Conservation (phyloP, 129 eudicot species). For the Heracleum sosnowskyi region DNA sequence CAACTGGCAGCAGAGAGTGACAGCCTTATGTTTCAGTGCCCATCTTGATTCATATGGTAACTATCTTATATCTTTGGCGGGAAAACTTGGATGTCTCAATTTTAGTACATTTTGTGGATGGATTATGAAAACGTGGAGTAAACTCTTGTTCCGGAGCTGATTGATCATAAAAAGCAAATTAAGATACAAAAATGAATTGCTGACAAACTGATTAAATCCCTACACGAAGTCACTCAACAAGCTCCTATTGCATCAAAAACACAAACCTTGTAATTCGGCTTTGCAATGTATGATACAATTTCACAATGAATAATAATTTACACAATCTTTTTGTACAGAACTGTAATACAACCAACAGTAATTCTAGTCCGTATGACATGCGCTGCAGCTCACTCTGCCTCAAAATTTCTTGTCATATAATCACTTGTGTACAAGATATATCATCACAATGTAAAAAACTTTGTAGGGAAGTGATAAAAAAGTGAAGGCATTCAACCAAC, state of each 20-base stretch:
- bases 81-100: background rate
- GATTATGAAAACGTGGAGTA: background rate
- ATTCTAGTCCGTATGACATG: background rate
- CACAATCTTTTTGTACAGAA: background rate
- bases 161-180: background rate
- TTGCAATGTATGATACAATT: background rate
- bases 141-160: background rate
- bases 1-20: background rate
- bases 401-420: conserved; percentile 20
- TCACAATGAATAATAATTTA: background rate
- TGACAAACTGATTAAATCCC: background rate
- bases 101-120: background rate
- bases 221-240: background rate
- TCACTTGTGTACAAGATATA: conserved; percentile 20
- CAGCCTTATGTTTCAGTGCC: background rate
- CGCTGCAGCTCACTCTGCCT: conserved; percentile 20
- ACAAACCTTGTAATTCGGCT: background rate
- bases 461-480: background rate
- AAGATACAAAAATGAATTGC: background rate
- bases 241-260: background rate
- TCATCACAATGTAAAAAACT: conserved; percentile 41
- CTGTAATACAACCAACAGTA: background rate
- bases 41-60: background rate
- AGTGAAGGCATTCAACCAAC: conserved; percentile 12
- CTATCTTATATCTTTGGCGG: background rate